These are phyloP conservation scores for Selaginella tamariscina DNA, from an alignment of 75 land plant species.

Conservation along the genomic window DNA sequence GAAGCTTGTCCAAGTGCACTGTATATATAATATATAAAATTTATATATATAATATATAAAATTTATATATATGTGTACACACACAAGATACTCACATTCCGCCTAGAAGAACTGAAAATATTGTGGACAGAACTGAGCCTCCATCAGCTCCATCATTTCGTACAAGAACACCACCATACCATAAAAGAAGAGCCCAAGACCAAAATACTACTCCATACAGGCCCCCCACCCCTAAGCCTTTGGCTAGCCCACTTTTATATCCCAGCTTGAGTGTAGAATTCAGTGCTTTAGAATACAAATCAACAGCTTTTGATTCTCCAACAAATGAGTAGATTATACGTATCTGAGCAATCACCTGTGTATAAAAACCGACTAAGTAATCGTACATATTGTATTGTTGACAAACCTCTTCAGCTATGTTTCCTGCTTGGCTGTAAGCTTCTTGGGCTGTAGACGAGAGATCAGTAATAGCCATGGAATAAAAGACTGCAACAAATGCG, in stretches of 20 bases:
- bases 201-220: not conserved
- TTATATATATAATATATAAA: not conserved
- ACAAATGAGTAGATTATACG: slow-evolving; percentile 7
- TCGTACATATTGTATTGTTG: not conserved
- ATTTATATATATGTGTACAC: not conserved
- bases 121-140: not conserved
- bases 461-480: not conserved
- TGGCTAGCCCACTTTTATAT: slow-evolving; percentile 8
- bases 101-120: not conserved
- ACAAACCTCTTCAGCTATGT: slow-evolving; percentile 5
- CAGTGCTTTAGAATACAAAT: not conserved
- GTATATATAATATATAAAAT: not conserved
- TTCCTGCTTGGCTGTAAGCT: not conserved
- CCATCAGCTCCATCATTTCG: not conserved
- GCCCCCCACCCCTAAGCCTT: not conserved
- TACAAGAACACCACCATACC: slow-evolving; percentile 1
- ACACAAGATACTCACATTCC: slow-evolving; percentile 3
- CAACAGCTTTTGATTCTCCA: not conserved
- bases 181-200: not conserved
- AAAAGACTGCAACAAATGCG: not conserved
- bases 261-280: not conserved
- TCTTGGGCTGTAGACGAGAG: not conserved
- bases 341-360: not conserved
- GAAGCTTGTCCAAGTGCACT: not conserved
- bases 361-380: not conserved